Evolutionary conservation across 768 basidiomycete genomes (phyloP), one percentile per base, ranked within the genome.

Genomic region (Crucibulum laeve): DNA sequence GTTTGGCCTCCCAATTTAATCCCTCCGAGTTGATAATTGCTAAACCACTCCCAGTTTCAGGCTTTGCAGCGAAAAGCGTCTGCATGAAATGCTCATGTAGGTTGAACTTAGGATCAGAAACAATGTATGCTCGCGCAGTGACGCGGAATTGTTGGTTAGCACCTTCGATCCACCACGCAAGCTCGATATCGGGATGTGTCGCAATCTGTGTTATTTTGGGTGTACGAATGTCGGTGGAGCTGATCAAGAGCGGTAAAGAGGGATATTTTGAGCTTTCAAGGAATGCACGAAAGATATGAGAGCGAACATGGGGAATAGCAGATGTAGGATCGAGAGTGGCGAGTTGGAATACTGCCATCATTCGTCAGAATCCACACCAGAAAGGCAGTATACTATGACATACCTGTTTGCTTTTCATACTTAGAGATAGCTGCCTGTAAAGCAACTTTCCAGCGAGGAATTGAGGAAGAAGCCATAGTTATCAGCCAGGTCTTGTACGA

Each of bases 141-240:
- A 94, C 64, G 37, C 91, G 81, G 57, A 82, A 91, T 54, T 94
- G 91, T 56, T 87, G 81, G 41, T 73, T 60, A 0, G 78, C 73
- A 17, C 75, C 73, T 23, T 75, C 69, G 41, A 82, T 74, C 87
- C 88, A 93, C 82, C 85, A 91, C 8, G 71, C 77, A 33, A 84
- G 50, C 57, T 91, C 84, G 47, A 82, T 74, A 33, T 67, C 58
- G 7, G 71, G 55, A 44, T 68, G 69, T 26, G 67, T 54, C 18
- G 63, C 65, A 37, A 90, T 63, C 50, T 90, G 82, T 1, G 60
- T 37, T 25, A 78, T 71, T 53, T 92, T 92, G 17, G 80, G 79
- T 1, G 80, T 72, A 19, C 90, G 84, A 36, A 82, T 58, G 63
- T 91, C 89, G 37, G 88, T 88, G 10, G 82, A 77, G 38, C 74